These are phyloP conservation scores for Rubia tinctorum DNA, from an alignment of 305 asterid genomes.

Conservation along the genomic window DNA sequence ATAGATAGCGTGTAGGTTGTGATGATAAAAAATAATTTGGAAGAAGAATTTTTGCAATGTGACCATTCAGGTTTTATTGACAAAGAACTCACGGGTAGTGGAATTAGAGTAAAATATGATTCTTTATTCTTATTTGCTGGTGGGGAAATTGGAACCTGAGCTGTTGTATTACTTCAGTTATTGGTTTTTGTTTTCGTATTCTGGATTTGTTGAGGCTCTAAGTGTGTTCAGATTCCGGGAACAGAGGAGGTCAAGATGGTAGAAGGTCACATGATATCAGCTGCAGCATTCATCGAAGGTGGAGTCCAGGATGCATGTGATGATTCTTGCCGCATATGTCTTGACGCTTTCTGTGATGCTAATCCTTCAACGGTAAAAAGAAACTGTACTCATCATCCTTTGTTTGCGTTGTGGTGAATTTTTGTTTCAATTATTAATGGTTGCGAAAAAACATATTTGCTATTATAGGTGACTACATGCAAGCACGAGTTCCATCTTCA, in stretches of 20 bases:
- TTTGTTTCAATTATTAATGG: neutral
- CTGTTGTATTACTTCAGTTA: neutral
- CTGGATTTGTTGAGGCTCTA: constrained; percentile 10
- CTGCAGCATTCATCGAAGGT: constrained; percentile 86
- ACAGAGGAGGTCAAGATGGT: constrained; percentile 47
- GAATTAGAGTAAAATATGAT: neutral
- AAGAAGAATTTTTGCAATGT: neutral
- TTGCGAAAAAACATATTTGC: constrained; percentile 15
- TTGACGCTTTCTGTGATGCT: constrained; percentile 63
- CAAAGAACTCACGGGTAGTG: neutral
- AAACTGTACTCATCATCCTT: neutral
- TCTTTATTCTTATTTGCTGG: neutral
- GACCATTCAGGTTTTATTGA: neutral
- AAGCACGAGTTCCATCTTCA: constrained; percentile 90
- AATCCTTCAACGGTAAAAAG: constrained; percentile 68
- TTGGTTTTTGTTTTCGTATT: neutral
- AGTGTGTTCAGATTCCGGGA: constrained; percentile 30
- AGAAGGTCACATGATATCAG: constrained; percentile 58
- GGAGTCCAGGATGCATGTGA: constrained; percentile 87
- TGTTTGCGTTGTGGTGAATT: constrained; percentile 10
- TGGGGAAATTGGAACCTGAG: neutral
- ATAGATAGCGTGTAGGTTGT: neutral
- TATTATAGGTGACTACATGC: constrained; percentile 63
- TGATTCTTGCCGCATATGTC: constrained; percentile 93
- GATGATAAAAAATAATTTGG: no score